Evolutionary conservation across 2,329 filamentous ascomycete species (phyloP).

Genomic region (Xylaria sp.): DNA sequence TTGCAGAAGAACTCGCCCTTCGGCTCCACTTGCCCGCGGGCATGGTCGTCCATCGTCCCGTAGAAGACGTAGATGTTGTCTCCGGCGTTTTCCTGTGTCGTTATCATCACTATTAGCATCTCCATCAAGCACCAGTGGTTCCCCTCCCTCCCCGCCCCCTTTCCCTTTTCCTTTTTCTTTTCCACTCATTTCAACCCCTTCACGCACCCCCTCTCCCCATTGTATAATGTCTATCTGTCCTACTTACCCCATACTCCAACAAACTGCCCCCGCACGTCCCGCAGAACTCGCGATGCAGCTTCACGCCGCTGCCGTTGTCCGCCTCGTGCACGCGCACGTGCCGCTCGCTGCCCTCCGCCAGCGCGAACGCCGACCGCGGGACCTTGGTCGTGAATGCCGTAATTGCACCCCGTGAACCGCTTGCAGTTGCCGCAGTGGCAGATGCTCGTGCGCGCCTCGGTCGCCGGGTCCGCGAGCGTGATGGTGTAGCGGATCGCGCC

Average conservation of each 20-base stretch:
- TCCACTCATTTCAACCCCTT: no score
- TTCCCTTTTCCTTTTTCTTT: background rate
- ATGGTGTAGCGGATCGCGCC: conserved; percentile 59
- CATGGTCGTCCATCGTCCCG: conserved; percentile 47
- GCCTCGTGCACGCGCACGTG: conserved; percentile 57
- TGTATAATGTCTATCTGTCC: no score
- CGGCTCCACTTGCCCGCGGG: conserved; percentile 45
- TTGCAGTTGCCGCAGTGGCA: conserved; percentile 66
- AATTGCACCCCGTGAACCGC: conserved; percentile 63
- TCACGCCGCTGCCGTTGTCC: conserved; percentile 61
- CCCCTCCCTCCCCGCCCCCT: no score
- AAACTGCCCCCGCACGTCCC: conserved; percentile 62
- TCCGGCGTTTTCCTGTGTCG: conserved; percentile 43
- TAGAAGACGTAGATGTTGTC: conserved; percentile 49
- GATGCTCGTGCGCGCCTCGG: conserved; percentile 61
- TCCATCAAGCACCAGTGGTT: background rate
- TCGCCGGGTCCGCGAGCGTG: conserved; percentile 54
- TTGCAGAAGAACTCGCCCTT: conserved; percentile 50
- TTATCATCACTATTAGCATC: background rate
- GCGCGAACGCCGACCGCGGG: conserved; percentile 55
- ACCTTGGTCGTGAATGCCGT: conserved; percentile 65
- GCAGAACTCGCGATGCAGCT: conserved; percentile 64
- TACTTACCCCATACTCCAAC: conserved; percentile 61
- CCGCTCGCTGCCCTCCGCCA: conserved; percentile 50
- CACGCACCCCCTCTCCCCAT: no score